Conservation (phyloP, 2,329 filamentous ascomycete species). For the Diaporthe australafricana region DNA sequence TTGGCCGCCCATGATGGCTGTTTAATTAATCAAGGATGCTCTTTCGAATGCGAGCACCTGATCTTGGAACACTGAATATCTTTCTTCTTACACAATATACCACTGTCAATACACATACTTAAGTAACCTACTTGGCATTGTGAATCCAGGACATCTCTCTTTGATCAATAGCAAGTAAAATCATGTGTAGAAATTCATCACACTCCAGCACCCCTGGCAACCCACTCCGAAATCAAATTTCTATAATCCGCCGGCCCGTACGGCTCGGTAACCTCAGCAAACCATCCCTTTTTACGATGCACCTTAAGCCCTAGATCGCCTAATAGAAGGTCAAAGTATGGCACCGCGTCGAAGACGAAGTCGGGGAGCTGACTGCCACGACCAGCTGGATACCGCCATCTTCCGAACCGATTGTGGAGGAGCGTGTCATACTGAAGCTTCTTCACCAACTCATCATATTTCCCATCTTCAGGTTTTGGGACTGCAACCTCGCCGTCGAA, state of each 20-base stretch:
- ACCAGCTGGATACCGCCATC: constrained; percentile 71
- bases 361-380: constrained; percentile 73
- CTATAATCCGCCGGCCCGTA: constrained; percentile 71
- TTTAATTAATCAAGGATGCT: too few species aligned
- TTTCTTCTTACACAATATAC: too few species aligned
- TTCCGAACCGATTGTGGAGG: constrained; percentile 75
- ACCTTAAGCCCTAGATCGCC: constrained; percentile 71
- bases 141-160: too few species aligned
- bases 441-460: constrained; percentile 51
- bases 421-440: constrained; percentile 65
- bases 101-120: too few species aligned
- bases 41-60: too few species aligned
- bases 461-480: not conserved
- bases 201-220: constrained; percentile 5
- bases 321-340: constrained; percentile 77
- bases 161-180: not conserved
- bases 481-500: constrained; percentile 62
- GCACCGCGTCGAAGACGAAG: constrained; percentile 81
- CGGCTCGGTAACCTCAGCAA: constrained; percentile 64
- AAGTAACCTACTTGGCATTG: too few species aligned
- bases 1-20: too few species aligned
- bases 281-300: constrained; percentile 65
- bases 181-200: not conserved
- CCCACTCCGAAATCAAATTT: constrained; percentile 65
- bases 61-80: too few species aligned